Evolutionary conservation across 2,329 filamentous ascomycete genomes (phyloP).

Genomic region (Monosporascus ibericus): DNA sequence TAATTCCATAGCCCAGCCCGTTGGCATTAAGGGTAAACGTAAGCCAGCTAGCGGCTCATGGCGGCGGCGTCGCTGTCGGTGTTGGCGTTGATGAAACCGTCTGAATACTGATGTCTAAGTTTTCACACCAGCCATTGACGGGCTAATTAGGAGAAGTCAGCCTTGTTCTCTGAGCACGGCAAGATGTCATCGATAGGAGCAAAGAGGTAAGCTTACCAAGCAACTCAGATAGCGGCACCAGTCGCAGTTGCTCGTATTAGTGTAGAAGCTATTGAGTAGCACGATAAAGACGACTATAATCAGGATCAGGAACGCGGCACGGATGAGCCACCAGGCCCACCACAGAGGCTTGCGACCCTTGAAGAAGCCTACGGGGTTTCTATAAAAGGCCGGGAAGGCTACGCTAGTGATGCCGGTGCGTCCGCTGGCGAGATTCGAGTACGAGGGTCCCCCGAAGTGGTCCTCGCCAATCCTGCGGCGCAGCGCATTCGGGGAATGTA

Average conservation of each 20-base stretch:
- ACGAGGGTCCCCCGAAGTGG: conserved; percentile 46
- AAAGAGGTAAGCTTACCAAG: conserved; percentile 54
- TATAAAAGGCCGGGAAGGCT: conserved; percentile 48
- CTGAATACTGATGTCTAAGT: conserved; percentile 19
- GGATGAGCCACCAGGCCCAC: conserved; percentile 96
- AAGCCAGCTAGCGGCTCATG: no score
- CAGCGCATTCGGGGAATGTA: conserved; percentile 81
- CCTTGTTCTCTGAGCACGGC: not conserved
- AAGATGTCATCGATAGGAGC: not conserved
- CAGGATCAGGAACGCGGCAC: conserved; percentile 70
- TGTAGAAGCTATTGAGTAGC: conserved; percentile 87
- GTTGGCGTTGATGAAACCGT: conserved; percentile 5
- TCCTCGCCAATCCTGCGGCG: conserved; percentile 67
- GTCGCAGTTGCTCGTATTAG: conserved; percentile 64
- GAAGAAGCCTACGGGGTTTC: conserved; percentile 72
- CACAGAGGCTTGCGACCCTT: conserved; percentile 86
- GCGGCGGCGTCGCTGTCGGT: not conserved
- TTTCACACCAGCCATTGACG: conserved; percentile 27
- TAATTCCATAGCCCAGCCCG: no score
- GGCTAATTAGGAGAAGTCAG: conserved; percentile 13
- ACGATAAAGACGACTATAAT: conserved; percentile 82
- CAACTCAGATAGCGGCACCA: conserved; percentile 98
- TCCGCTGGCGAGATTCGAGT: conserved; percentile 55
- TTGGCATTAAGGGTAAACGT: no score
- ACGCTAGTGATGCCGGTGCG: conserved; percentile 34